Conservation (phyloP, 495 filamentous ascomycete genomes). For the Terfezia boudieri region DNA sequence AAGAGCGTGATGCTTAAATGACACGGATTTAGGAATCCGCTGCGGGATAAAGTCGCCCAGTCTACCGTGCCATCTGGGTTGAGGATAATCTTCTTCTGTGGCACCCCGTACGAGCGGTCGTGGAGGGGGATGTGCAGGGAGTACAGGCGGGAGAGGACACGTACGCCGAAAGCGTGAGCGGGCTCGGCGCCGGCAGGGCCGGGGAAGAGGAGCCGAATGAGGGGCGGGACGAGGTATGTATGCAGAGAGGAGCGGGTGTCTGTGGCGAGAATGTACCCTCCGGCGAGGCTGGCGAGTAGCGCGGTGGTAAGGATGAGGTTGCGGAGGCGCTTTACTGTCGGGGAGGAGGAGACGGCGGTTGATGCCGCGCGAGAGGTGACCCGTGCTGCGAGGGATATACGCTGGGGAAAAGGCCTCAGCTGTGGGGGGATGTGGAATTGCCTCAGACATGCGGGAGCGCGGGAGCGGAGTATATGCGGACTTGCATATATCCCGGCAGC, state of each 20-base stretch:
- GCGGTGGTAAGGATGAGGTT: not conserved
- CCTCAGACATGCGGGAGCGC: too few species aligned
- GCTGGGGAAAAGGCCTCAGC: too few species aligned
- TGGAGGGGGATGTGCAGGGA: constrained; percentile 46
- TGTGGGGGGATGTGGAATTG: too few species aligned
- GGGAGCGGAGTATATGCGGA: too few species aligned
- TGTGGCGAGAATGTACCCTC: constrained; percentile 39
- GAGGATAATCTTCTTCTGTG: constrained; percentile 4
- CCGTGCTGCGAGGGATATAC: too few species aligned
- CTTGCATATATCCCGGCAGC: too few species aligned
- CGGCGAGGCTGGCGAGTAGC: constrained; percentile 23
- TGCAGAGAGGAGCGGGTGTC: constrained; percentile 79
- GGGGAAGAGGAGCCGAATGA: constrained; percentile 39
- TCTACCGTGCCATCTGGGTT: constrained; percentile 5
- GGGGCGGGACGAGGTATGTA: constrained; percentile 52
- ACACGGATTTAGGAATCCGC: not conserved
- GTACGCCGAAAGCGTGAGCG: constrained; percentile 59
- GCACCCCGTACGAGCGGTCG: constrained; percentile 34
- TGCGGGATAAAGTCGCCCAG: constrained; percentile 16
- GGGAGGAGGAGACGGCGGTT: not conserved
- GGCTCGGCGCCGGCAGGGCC: constrained; percentile 59
- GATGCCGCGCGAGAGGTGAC: too few species aligned
- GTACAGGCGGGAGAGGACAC: constrained; percentile 43
- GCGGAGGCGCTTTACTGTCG: not conserved
- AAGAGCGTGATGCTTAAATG: constrained; percentile 35